Evolutionary conservation across 768 basidiomycete genomes (phyloP), one percentile per base, ranked within the genome.

Genomic region (Suillus alpinus): DNA sequence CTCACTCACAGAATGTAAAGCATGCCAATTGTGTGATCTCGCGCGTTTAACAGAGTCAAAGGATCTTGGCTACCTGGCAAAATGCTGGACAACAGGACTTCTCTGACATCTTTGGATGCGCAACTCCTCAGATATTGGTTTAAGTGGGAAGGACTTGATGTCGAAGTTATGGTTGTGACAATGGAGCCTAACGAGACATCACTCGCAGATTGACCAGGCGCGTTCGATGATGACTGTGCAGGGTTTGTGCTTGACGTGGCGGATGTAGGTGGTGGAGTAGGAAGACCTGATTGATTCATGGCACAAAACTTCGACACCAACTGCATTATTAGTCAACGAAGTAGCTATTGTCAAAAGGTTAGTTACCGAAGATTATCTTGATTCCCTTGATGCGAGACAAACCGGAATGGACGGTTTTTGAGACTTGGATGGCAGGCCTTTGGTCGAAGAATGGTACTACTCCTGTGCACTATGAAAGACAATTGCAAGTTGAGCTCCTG

Each of bases 1-100:
- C 34, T 43, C 6, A 78, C 88, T 74, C 65, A 92, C 91, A 94
- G 69, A 47, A 94, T 89, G 66, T 86, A 88, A 44, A 93, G 71
- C 44, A 85, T 80, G 0, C 85, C 88, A 3, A 93, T 71, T 1
- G 89, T 87, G 69, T 91, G 82, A 34, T 66, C 67, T 34, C 75
- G 71, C 29, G 84, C 71, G 66, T 87, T 81, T 39, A 94, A 73
- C 9, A 88, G 69, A 3, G 73, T 59, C 56, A 94, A 68, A 9
- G 92, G 92, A 71, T 94, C 91, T 64, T 86, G 82, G 4, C 86
- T 89, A 51, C 80, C 79, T 0, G 81, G 69, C 7, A 90, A 68
- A 12, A 78, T 62, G 63, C 83, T 80, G 5, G 84, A 78, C 4
- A 91, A 77, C 52, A 87, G 76, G 16, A 77, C 68, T 23, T 89